Percentiles rank a stretch among this genome's conserved stretches.
These are phyloP conservation scores for Singerocomus rubriflavus DNA, from an alignment of 1,284 basidiomycete genomes.

Conservation along the genomic window DNA sequence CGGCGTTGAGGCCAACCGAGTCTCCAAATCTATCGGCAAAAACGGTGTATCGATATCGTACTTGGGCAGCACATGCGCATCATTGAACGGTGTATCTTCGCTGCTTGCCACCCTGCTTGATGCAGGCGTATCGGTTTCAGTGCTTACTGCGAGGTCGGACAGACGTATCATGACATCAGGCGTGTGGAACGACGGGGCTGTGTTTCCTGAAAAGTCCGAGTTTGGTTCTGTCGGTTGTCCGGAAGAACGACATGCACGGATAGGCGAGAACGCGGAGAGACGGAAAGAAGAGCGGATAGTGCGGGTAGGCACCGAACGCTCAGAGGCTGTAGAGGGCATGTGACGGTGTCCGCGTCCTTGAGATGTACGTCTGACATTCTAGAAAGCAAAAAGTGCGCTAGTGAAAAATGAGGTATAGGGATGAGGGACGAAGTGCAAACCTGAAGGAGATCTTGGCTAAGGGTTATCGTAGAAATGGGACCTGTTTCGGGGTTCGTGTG, in stretches of 20 bases:
- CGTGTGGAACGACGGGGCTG: constrained; percentile 10
- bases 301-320: constrained; percentile 11
- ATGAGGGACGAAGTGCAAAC: constrained; percentile 14
- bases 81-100: constrained; percentile 25
- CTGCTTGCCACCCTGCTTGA: constrained; percentile 9
- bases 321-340: constrained; percentile 21
- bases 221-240: background rate
- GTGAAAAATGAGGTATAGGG: background rate
- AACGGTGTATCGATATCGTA: constrained; percentile 13
- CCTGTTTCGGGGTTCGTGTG: constrained; percentile 11
- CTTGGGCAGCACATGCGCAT: constrained; percentile 17
- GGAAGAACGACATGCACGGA: constrained; percentile 1
- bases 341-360: constrained; percentile 19
- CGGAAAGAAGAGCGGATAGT: constrained; percentile 21
- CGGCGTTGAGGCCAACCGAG: constrained; percentile 17
- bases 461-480: constrained; percentile 18
- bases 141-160: constrained; percentile 13
- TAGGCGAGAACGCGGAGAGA: constrained; percentile 24
- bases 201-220: constrained; percentile 2
- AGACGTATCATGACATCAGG: constrained; percentile 19
- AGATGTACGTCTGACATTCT: constrained; percentile 26
- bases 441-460: constrained; percentile 32
- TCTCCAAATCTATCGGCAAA: constrained; percentile 12
- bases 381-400: background rate
- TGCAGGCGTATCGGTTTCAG: constrained; percentile 14